phyloP scores from a whole-genome alignment of 1,284 basidiomycete genomes.

The Ceratobasidium sp. region DNA sequence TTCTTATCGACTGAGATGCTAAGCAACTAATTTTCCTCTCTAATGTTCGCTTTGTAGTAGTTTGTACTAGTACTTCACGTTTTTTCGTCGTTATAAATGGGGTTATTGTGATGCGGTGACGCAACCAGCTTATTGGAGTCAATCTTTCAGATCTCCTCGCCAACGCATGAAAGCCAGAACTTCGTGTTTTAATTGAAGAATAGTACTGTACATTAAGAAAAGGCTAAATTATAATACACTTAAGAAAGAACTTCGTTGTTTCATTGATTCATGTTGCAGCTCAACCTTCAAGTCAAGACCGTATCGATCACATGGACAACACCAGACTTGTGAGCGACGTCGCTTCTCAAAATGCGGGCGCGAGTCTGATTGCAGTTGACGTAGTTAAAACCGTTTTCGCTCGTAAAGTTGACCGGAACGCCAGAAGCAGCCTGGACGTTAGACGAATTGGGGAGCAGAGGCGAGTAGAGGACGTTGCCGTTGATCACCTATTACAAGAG shows the following conservation, averaged over 20 bases:
- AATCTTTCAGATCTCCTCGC: no score
- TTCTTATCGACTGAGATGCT: background rate
- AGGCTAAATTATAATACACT: background rate
- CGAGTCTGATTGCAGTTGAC: slow-evolving; percentile 57
- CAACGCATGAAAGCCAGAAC: background rate
- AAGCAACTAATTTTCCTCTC: background rate
- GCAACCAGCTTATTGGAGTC: no score
- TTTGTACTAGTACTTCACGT: background rate
- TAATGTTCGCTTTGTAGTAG: background rate
- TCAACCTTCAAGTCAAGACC: slow-evolving; percentile 52
- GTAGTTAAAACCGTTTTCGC: slow-evolving; percentile 57
- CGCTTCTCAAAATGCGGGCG: slow-evolving; percentile 58
- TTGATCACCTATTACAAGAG: slow-evolving; percentile 52
- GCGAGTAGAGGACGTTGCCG: slow-evolving; percentile 58
- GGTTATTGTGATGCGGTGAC: background rate
- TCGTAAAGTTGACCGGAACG: slow-evolving; percentile 55
- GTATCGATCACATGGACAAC: slow-evolving; percentile 60
- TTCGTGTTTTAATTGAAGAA: background rate
- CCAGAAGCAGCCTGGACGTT: slow-evolving; percentile 59
- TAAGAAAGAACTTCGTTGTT: background rate
- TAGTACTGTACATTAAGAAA: background rate
- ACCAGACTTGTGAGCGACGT: slow-evolving; percentile 60
- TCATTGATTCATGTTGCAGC: background rate
- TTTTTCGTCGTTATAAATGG: background rate
- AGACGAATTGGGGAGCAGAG: slow-evolving; percentile 50